Evolutionary conservation across 352 stramenopile genomes (phyloP).

Genomic region (Pythium rhizo-oryzae): DNA sequence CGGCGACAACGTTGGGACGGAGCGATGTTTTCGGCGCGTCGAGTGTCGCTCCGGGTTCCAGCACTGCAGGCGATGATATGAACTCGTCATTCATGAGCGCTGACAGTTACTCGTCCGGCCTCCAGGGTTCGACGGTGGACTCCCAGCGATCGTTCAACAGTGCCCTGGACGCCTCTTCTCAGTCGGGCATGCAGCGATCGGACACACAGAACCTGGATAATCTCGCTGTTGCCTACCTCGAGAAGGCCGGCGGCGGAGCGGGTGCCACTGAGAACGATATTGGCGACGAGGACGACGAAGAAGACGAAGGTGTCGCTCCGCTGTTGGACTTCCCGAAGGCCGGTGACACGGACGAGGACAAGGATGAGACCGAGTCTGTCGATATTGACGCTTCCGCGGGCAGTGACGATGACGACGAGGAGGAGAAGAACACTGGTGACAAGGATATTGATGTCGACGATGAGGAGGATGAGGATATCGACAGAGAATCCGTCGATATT

Average conservation of each 20-base stretch:
- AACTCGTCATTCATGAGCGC: slow-evolving; percentile 29
- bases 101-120: slow-evolving; percentile 26
- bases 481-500: slow-evolving; percentile 16
- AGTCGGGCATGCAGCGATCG: neutral
- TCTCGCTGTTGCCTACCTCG: slow-evolving; percentile 35
- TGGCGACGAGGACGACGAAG: slow-evolving; percentile 31
- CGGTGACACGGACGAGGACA: slow-evolving; percentile 11
- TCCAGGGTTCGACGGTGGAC: slow-evolving; percentile 15
- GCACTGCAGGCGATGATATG: slow-evolving; percentile 25
- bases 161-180: neutral
- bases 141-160: slow-evolving; percentile 20
- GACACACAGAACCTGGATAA: slow-evolving; percentile 24
- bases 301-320: slow-evolving; percentile 22
- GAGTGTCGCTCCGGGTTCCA: slow-evolving; percentile 17
- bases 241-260: slow-evolving; percentile 30
- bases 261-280: slow-evolving; percentile 27
- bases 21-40: slow-evolving; percentile 2
- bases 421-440: slow-evolving; percentile 34
- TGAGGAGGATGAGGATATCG: slow-evolving; percentile 26
- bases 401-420: slow-evolving; percentile 26
- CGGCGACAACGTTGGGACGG: neutral
- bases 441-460: slow-evolving; percentile 28
- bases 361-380: slow-evolving; percentile 29
- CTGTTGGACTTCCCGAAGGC: slow-evolving; percentile 26
- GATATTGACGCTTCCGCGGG: slow-evolving; percentile 25